Base-by-base conservation (phyloP, 129 eudicot species). In the Pulicaria dysenterica region DNA sequence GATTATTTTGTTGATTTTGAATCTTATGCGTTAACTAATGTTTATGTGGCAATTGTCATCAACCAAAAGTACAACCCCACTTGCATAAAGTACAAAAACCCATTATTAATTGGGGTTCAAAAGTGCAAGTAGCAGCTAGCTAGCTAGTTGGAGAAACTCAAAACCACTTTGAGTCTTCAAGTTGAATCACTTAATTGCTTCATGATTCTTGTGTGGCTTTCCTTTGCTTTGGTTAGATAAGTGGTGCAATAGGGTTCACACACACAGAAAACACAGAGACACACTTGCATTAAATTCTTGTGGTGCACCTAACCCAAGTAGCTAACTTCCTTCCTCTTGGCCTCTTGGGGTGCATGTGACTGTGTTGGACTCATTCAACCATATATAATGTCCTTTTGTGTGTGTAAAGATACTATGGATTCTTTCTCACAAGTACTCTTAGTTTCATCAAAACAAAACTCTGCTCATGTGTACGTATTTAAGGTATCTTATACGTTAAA, bases 141-240 rank as follows among this genome's bases (percentile, higher is more conserved):
- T 56, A 63, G 15, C 19, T 51, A 57, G 53, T 12, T 44, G 60
- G 13, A 39, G 70, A 43, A 58, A 8, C 64, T 44, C 37, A 45
- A 51, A 62, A 60, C 72, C 39, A 55, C 13, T 5, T 73, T 46
- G 17, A 47, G 45, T 42, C 49, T 60, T 53, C 46, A 64, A 53
- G 53, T 64, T 64, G 66, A 47, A 16, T 69, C 64, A 69, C 54
- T 58, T 6, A 65, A 51, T 39, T 47, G 71, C 51, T 62, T 37
- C 60, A 58, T 74, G 73, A 43, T 36, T 38, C 39, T 81, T 87
- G 86, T 87, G 88, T 81, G 88, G 92, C 69, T 82, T 80, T 74
- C 76, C 69, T 78, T 86, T 57, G 69, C 48, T 64, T 73, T 75
- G 72, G 50, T 58, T 80, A 78, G 84, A 84, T 79, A 87, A 82